Evolutionary conservation across 176 grass and related monocot genomes (phyloP).

Genomic region (Elymus sibiricus): DNA sequence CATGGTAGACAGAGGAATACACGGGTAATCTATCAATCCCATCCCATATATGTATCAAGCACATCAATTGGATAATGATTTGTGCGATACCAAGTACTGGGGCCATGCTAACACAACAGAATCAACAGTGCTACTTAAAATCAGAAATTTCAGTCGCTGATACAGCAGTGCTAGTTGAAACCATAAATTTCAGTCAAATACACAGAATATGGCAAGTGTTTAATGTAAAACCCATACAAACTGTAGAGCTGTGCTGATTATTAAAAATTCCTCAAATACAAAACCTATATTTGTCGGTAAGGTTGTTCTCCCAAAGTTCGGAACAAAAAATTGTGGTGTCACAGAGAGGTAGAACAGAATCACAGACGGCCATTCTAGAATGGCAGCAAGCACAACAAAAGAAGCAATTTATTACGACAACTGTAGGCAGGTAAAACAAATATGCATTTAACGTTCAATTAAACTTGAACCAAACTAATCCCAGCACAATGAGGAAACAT

Average conservation of each 20-base stretch:
- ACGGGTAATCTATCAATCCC: background rate
- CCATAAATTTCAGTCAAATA: background rate
- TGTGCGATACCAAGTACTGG: background rate
- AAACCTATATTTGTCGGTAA: background rate
- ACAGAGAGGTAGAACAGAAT: background rate
- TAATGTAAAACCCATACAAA: background rate
- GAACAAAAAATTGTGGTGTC: background rate
- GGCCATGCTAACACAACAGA: background rate
- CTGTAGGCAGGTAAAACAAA: background rate
- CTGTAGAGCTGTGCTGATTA: background rate
- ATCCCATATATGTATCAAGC: background rate
- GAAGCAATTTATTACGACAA: background rate
- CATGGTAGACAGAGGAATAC: background rate
- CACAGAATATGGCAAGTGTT: background rate
- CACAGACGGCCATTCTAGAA: background rate
- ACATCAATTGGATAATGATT: background rate
- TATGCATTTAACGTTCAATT: background rate
- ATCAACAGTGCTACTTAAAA: background rate
- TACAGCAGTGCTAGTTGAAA: background rate
- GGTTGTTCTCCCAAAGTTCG: background rate
- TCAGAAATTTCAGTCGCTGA: background rate
- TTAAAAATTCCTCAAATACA: background rate
- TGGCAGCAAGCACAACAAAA: background rate
- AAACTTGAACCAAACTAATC: background rate
- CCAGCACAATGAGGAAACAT: background rate